Base-by-base conservation (phyloP, 352 stramenopile genomes). In the Globisporangium sylvaticum region DNA sequence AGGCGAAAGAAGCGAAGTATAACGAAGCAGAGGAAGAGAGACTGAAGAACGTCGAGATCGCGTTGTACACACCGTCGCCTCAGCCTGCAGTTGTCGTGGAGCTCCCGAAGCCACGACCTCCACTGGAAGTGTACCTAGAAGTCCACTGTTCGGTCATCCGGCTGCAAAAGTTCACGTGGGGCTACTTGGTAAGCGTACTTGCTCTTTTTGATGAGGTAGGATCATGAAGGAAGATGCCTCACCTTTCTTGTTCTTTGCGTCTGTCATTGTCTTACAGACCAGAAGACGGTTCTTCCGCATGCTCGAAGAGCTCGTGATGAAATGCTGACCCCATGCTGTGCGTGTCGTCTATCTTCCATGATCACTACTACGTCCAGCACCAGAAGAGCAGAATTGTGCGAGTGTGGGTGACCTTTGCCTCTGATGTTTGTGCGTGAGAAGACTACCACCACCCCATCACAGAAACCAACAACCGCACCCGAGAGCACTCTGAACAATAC, bases 281-380 rank as follows among this genome's bases (percentile, higher is more conserved):
- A 67, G 79, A 42, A 58, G 71, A 29, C 54, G 72, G 29, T 87
- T 87, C 61, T 80, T 69, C 37, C 65, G 58, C 10, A 74, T 84
- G 71, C 65, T 83, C 0, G 72, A 80, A 39, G 74, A 81, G 29
- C 61, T 83, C 6, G 69, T 81, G 22, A 66, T 58, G 34, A 71
- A 68, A 22, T 59, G 31, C 22, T 72, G 46, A 59, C 12, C 52
- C 50, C 31, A 9, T 37, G 31, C 8, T 37, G 31, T 37, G 31
- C 4, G 31, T 8, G 10, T 37, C 31, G 31, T 37, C 31, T 9
- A 37, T 37, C 31, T 37, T 37, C 31, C 31, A 37, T 37, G 31
- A 37, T 37, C 31, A 8, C 31, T 9, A 37, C 31, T 8, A 37
- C 9, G 31, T 37, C 7, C 31, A 37, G 4, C 31, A 37, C 31